Conservation (phyloP, 2,329 filamentous ascomycete genomes). For the Penicillium sp. region DNA sequence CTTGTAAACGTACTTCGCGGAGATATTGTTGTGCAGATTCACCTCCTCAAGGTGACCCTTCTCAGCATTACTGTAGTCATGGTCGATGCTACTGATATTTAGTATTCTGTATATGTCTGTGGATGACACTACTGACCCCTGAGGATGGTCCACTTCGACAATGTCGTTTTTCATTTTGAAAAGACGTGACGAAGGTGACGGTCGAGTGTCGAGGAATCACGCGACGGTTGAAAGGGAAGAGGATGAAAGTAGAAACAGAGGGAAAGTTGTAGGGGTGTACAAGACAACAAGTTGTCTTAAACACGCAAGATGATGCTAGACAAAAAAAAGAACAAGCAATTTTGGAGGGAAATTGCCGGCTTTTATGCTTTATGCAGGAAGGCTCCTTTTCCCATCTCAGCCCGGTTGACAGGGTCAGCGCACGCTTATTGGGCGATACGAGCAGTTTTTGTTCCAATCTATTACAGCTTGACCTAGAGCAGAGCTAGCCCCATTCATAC, state of each 20-base stretch:
- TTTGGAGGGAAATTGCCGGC: background rate
- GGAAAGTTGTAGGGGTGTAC: background rate
- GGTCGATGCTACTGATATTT: slow-evolving; percentile 37
- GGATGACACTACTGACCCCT: background rate
- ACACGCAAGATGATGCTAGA: background rate
- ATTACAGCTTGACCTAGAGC: slow-evolving; percentile 1
- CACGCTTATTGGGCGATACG: slow-evolving; percentile 5
- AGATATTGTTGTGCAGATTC: slow-evolving; percentile 28
- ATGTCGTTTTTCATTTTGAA: slow-evolving; percentile 12
- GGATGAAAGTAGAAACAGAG: background rate
- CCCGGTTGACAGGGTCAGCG: slow-evolving; percentile 3
- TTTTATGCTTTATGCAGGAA: slow-evolving; percentile 12
- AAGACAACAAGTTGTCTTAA: background rate
- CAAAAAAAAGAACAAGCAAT: background rate
- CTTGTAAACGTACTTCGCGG: slow-evolving; percentile 22
- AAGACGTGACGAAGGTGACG: background rate
- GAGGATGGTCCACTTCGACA: slow-evolving; percentile 3
- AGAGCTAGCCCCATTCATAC: background rate
- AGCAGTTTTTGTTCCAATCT: background rate
- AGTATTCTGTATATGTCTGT: slow-evolving; percentile 25
- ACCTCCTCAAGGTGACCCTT: slow-evolving; percentile 19
- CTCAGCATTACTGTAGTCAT: slow-evolving; percentile 35
- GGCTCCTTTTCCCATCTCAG: background rate
- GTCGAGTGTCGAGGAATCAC: background rate
- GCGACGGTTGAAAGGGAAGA: background rate